Base-by-base conservation (phyloP, 2,329 filamentous ascomycete species). In the Clathrospora elynae region DNA sequence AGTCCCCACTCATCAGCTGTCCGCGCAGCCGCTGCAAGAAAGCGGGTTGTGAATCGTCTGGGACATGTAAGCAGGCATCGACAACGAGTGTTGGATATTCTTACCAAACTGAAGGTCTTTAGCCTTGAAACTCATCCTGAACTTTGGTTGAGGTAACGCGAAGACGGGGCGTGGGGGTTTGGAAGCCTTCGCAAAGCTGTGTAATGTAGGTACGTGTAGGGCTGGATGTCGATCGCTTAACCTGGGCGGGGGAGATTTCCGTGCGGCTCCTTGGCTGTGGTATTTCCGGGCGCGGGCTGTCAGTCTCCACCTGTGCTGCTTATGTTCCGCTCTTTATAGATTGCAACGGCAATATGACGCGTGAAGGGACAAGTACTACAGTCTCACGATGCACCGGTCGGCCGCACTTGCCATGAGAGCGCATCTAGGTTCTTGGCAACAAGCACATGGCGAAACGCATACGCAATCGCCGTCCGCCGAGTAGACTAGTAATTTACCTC, bases 101-200 rank as follows among this genome's bases (percentile, higher is more conserved):
- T 18, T 37, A 72, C 80, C 77, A 76, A 88, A 90, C 44, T 78
- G 77, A 34, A 90, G 78, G 68, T 88, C 84, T 60, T 87, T 88
- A 57, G 82, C 75, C 38, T 82, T 88, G 64, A 88, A 72, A 48
- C 72, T 75, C 72, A 77, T 86, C 8, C 37, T 50, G 14, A 16
- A 3, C 22, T 19, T 32, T n/a, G 43, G 32, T 24, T 37, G 37
- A 49, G 41, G 36, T 26, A 16, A 35, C 29, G 34, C 9, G 19
- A 30, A 31, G 25, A 18, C 20, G 25, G 36, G 29, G 38, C 20
- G 18, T 33, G 38, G 25, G 35, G 35, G 38, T 33, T 38, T 46
- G 47, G 19, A 29, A 32, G 32, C 28, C 16, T n/a, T n/a, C n/a
- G n/a, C n/a, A n/a, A n/a, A n/a, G n/a, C n/a, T n/a, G n/a, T n/a